These are phyloP conservation scores for Diplodia sapinea DNA, from an alignment of 2,329 filamentous ascomycete species.

Conservation along the genomic window DNA sequence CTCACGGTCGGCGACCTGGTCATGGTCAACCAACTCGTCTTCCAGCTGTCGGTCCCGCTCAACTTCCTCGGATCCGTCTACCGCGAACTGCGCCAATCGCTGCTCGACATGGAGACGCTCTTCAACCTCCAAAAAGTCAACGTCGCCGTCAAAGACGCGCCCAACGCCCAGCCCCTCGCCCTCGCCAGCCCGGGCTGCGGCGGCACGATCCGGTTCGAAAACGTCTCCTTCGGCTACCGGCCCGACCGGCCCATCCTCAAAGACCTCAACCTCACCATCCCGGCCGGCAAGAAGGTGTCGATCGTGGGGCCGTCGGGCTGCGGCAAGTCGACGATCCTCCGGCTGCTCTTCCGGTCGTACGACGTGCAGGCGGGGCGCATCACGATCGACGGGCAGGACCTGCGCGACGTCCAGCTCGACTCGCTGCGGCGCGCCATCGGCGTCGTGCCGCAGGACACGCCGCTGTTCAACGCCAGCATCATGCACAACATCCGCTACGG, in stretches of 20 bases:
- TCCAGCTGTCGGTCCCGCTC: conserved; percentile 93
- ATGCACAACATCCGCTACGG: conserved; percentile 96
- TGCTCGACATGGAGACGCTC: conserved; percentile 97
- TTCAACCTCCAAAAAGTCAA: conserved; percentile 98
- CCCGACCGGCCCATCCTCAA: conserved; percentile 84
- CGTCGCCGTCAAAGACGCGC: conserved; percentile 78
- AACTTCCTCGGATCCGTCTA: conserved; percentile 99
- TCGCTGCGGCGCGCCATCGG: conserved; percentile 86
- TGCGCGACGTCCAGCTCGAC: conserved; percentile 80
- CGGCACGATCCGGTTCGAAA: conserved; percentile 91
- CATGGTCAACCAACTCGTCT: conserved; percentile 98
- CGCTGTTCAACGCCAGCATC: conserved; percentile 95
- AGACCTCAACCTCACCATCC: conserved; percentile 85
- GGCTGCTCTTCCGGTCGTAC: conserved; percentile 92
- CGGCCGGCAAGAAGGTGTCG: conserved; percentile 93
- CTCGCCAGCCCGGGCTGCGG: conserved; percentile 63
- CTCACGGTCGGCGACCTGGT: conserved; percentile 95
- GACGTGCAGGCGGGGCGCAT: conserved; percentile 86
- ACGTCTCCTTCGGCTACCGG: conserved; percentile 93
- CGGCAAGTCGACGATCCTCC: conserved; percentile 91
- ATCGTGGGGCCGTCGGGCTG: conserved; percentile 95
- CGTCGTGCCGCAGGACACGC: conserved; percentile 95
- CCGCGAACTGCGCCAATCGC: conserved; percentile 88
- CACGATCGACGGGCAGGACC: conserved; percentile 89
- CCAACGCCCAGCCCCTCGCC: conserved; percentile 73